Base-by-base conservation (phyloP, 179 eudicot species). In the Drosera spatulata region DNA sequence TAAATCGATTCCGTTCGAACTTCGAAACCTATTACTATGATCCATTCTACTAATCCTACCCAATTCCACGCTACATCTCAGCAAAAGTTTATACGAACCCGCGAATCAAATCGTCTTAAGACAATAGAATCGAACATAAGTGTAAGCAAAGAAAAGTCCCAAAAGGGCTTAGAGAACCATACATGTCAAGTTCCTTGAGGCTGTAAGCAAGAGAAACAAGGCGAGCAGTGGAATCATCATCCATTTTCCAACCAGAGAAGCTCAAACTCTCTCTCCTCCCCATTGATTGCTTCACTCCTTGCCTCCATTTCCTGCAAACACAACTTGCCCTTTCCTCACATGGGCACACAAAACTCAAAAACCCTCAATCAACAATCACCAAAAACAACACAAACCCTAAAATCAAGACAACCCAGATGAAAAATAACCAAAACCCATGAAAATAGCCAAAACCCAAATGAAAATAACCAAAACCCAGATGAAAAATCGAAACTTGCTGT, bases 101-200 rank as follows among this genome's bases (percentile, higher is more conserved):
- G 33, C 33, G 33, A 22, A 22, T 22, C 33, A 22, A 22, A 22
- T 22, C 33, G 33, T 22, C 33, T 22, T 22, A 22, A 22, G 33
- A 22, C 33, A 22, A 22, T 22, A 22, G 33, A 22, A 22, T 22
- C 33, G 48, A 55, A 51, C 48, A 3, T 40, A 41, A 39, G 41
- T 6, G 52, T 14, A 13, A 38, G 59, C 33, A 46, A 8, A 53
- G 10, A 69, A 1, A 12, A 2, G 2, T 9, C 11, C 41, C 12
- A 60, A 39, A 55, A 7, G 51, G 5, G 39, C 8, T 22, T 22
- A 57, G 12, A 59, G 56, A 4, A 40, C 6, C 53, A 39, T 72
- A 91, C 98, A 91, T 91, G 73, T 91, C 96, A 45, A 91, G 95
- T 53, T 91, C 95, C 75, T 73, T 85, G 77, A 88, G 95, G 22